Conservation (phyloP, 140 eudicot genomes). For the Stevia rebaudiana region DNA sequence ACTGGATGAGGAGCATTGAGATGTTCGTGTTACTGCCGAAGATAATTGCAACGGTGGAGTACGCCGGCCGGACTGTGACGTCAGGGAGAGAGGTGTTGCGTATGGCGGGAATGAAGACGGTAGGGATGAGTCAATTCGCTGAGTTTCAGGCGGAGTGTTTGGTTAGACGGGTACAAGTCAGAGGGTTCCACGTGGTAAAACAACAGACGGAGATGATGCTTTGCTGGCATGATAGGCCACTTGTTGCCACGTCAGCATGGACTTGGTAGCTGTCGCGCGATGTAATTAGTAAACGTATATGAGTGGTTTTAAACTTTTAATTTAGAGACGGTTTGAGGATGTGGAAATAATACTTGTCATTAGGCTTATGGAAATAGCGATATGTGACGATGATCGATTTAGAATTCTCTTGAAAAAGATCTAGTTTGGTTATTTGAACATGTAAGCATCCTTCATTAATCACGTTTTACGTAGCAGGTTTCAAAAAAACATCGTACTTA, state of each 20-base stretch:
- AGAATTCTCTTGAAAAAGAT: background rate
- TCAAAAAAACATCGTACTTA: no score
- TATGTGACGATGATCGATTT: background rate
- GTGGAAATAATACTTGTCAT: slow-evolving; percentile 14
- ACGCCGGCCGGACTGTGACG: slow-evolving; percentile 40
- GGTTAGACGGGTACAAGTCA: slow-evolving; percentile 57
- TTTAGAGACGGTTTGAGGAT: background rate
- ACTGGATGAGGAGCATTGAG: slow-evolving; percentile 71
- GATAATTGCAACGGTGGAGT: slow-evolving; percentile 57
- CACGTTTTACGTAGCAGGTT: no score
- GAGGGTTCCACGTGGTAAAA: slow-evolving; percentile 84
- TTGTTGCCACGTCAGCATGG: slow-evolving; percentile 92
- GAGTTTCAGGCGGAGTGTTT: slow-evolving; percentile 84
- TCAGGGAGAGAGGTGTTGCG: slow-evolving; percentile 77
- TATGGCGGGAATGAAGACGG: slow-evolving; percentile 59
- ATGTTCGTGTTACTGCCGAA: slow-evolving; percentile 61
- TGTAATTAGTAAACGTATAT: no score
- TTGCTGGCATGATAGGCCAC: slow-evolving; percentile 89
- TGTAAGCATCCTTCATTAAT: no score
- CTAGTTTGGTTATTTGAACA: no score
- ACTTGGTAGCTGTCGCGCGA: slow-evolving; percentile 49
- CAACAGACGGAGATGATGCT: slow-evolving; percentile 89
- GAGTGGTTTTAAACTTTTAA: background rate
- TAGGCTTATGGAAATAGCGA: background rate
- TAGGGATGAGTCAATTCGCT: slow-evolving; percentile 70